Base-by-base conservation (phyloP, 768 basidiomycete species). In the Russula earlei region DNA sequence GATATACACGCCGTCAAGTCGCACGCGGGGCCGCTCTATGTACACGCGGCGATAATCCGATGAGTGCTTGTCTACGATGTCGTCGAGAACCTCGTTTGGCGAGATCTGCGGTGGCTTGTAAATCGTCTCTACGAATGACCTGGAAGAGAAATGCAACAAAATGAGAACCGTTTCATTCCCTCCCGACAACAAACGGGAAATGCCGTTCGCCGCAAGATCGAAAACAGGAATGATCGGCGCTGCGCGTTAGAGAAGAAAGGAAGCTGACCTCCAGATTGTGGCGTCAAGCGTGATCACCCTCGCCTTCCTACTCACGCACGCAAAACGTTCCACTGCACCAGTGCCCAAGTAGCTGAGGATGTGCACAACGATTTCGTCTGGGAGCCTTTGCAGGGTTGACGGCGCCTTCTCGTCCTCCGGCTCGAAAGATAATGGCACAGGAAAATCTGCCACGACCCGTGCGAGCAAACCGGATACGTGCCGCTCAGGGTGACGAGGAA, bases 1-100 rank as follows among this genome's bases (percentile, higher is more conserved):
- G 49, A 96, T 93, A 67, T 95, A 95, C 10, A 91, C 83, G 2
- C 93, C 93, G 58, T 95, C 93, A 60, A 85, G 67, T 37, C 93
- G 82, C 46, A 95, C 68, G 45, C 93, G 79, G 14, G 91, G 91
- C 55, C 91, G 87, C 68, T 92, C 87, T 41, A 95, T 79, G 67
- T 80, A 90, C 9, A 87, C 70, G 19, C 82, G 83, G 37, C 93
- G 79, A 70, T 82, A 92, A 67, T 90, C 76, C 46, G 68, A 66
- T 67, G 81, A 83, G n/a, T 68, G 70, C 20, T 75, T 68, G 12
- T 82, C 71, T 11, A 59, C 43, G 22, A 89, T 72, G 2, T 72
- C 65, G 44, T 72, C 65, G 55, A 87, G 60, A n/a, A 71, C 66
- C 24, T 78, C 72, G n/a, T 73, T 66, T 33, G 77, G 73, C 3